Percentiles rank a stretch among this genome's conserved stretches.
Conservation (phyloP, 2,329 filamentous ascomycete species). For the Trichophaea hybrida region DNA sequence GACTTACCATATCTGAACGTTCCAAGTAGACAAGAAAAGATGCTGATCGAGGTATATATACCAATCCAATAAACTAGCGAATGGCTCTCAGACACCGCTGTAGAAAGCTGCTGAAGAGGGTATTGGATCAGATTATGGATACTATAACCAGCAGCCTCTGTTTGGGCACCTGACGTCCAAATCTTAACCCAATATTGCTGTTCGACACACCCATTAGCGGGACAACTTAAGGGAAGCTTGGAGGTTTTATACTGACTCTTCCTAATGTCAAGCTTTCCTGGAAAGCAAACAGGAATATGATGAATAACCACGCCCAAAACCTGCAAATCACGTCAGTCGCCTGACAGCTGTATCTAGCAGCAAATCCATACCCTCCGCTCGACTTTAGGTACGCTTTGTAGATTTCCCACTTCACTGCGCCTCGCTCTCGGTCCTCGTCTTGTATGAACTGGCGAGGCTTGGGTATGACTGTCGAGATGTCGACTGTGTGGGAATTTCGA, state of each 20-base stretch:
- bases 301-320: slow-evolving; percentile 22
- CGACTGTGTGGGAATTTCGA: background rate
- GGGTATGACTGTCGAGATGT: slow-evolving; percentile 31
- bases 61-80: slow-evolving; percentile 49
- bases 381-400: slow-evolving; percentile 53
- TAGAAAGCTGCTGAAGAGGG: slow-evolving; percentile 28
- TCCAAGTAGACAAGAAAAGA: slow-evolving; percentile 43
- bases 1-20: slow-evolving; percentile 44
- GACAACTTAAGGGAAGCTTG: background rate
- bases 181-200: slow-evolving; percentile 25
- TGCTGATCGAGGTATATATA: slow-evolving; percentile 50
- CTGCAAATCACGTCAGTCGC: slow-evolving; percentile 6
- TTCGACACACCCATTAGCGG: background rate
- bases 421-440: slow-evolving; percentile 57
- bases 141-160: background rate
- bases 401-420: slow-evolving; percentile 52
- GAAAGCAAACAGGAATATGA: slow-evolving; percentile 17
- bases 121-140: slow-evolving; percentile 30
- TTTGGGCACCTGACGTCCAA: slow-evolving; percentile 21
- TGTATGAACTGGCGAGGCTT: slow-evolving; percentile 56
- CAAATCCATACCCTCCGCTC: slow-evolving; percentile 43
- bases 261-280: slow-evolving; percentile 20
- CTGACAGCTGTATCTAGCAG: background rate
- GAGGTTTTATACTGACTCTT: slow-evolving; percentile 13
- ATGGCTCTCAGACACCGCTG: slow-evolving; percentile 29